Conservation (phyloP, 1,284 basidiomycete species). For the Naganishia liquefaciens region DNA sequence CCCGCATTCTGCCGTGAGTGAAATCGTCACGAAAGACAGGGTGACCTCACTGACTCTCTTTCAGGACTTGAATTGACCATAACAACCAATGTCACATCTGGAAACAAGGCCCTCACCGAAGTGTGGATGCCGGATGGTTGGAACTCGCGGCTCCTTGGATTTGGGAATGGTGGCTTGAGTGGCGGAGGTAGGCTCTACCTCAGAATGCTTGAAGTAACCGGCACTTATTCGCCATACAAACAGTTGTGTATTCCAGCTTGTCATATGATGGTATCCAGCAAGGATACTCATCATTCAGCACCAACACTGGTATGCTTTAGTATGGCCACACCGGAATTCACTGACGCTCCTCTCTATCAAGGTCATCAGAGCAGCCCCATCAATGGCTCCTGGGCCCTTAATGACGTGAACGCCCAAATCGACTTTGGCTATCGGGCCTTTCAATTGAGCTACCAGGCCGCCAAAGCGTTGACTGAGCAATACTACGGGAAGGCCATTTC, state of each 20-base stretch:
- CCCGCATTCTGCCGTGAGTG: conserved; percentile 11
- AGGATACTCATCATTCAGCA: conserved; percentile 24
- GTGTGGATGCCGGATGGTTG: conserved; percentile 27
- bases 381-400: conserved; percentile 23
- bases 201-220: no score
- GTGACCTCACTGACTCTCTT: not conserved
- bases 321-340: no score
- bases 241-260: conserved; percentile 19
- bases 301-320: conserved; percentile 11
- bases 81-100: conserved; percentile 14
- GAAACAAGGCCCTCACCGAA: conserved; percentile 12
- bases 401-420: conserved; percentile 15
- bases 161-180: conserved; percentile 24
- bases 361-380: conserved; percentile 25
- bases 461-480: conserved; percentile 17
- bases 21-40: no score
- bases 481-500: conserved; percentile 9
- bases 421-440: conserved; percentile 24
- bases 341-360: not conserved
- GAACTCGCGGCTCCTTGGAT: conserved; percentile 22
- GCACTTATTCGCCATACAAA: not conserved
- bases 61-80: conserved; percentile 22
- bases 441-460: conserved; percentile 22
- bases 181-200: conserved; percentile 9
- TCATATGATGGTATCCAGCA: conserved; percentile 21